A percentile compares a stretch with the other conserved stretches of the same genome.
phyloP scores from a whole-genome alignment of 2,329 filamentous ascomycete genomes.

The Lachnellula hyalina region DNA sequence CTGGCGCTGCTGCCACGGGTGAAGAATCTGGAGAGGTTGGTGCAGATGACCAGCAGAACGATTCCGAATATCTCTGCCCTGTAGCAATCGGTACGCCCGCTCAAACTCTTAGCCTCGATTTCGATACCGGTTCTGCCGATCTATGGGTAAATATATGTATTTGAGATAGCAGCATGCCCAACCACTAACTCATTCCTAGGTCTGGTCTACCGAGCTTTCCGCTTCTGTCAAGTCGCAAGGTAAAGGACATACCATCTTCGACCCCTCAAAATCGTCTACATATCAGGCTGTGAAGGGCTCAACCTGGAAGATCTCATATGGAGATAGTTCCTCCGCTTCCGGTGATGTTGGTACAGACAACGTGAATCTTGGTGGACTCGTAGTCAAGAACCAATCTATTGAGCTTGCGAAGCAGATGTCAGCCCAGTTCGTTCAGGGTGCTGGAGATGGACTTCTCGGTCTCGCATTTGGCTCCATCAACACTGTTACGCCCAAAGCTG shows the following conservation, averaged over 20 bases:
- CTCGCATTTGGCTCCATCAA: conserved; percentile 62
- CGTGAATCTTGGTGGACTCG: conserved; percentile 56
- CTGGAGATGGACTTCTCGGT: conserved; percentile 61
- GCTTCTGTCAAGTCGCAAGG: conserved; percentile 30
- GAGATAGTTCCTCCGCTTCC: conserved; percentile 61
- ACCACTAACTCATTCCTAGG: conserved; percentile 33
- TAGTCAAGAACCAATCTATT: conserved; percentile 56
- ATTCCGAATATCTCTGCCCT: conserved; percentile 58
- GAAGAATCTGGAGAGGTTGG: conserved; percentile 43
- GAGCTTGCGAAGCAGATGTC: conserved; percentile 59
- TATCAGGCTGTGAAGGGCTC: conserved; percentile 45
- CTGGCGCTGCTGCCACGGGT: conserved; percentile 29
- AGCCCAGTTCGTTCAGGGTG: conserved; percentile 47
- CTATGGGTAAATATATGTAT: conserved; percentile 49
- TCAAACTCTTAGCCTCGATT: conserved; percentile 58
- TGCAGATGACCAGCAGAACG: conserved; percentile 62
- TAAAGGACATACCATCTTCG: conserved; percentile 49
- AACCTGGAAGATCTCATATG: conserved; percentile 63
- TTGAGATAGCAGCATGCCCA: neutral
- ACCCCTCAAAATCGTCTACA: conserved; percentile 55
- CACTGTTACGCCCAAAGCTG: conserved; percentile 50
- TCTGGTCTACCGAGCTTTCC: conserved; percentile 49
- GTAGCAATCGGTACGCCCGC: conserved; percentile 60
- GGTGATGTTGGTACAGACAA: conserved; percentile 60
- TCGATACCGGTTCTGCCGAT: conserved; percentile 67